Evolutionary conservation across 2,329 filamentous ascomycete species (phyloP), one percentile per base, ranked within the genome.

Genomic region (Nothophaeocryptopus gaeumannii): DNA sequence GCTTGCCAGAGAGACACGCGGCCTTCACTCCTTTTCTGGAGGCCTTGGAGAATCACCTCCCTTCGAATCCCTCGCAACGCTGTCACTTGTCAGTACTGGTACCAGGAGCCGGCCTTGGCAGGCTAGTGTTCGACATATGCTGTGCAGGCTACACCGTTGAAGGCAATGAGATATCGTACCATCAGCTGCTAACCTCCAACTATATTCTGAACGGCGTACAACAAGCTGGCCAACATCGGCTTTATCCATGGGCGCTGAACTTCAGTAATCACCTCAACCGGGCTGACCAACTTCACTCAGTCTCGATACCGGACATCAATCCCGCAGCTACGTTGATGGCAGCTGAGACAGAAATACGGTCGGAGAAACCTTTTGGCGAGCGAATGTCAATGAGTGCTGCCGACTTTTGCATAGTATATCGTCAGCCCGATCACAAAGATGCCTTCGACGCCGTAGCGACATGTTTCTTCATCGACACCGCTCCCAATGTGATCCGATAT

Each of bases 401-500:
- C 3, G 93, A 99, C 67, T 99, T 99, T 64, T 80, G 95, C 49
- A 85, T 89, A n/a, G 70, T 91, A 1, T 99, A 99, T 67, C 79
- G 78, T 20, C 77, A 84, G 50, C 74, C 79, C 1, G 78, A 80
- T 0, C 81, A 88, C 60, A 69, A 72, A 8, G 78, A 77, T 0
- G 63, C 69, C 0, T 97, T 90, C 68, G 85, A 96, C 63, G 90
- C 86, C 1, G 89, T 97, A 2, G 84, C 88, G 0, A 89, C 87
- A 2, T 88, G 96, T 9, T 99, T 97, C 73, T 99, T 99, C 74
- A 85, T 99, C 50, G 95, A 99, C 68, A 99, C 93, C 1, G 93
- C 93, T 2, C 91, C 92, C 1, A 97, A 99, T 67, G 68, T 96
- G 30, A 86, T 97, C 46, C 82, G 86, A 2, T 99, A 99, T 66